Evolutionary conservation across 169 alveolate genomes (phyloP).

Genomic region (Cyclospora cayetanensis): DNA sequence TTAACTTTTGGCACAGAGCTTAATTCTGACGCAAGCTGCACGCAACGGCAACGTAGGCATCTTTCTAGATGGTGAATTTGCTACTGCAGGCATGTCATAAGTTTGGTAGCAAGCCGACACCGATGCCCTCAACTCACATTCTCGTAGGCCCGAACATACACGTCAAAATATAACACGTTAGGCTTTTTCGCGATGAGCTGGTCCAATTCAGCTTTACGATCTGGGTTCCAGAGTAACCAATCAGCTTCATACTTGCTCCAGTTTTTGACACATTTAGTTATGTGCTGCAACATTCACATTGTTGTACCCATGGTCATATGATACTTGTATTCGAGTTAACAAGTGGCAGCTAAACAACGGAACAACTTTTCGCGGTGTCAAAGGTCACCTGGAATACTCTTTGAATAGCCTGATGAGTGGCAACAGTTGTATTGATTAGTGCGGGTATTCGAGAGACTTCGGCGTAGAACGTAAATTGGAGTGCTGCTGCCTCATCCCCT

Average conservation of each 20-base stretch:
- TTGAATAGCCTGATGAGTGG: slow-evolving; percentile 78
- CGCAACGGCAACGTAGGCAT: not conserved
- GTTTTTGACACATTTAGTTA: slow-evolving; percentile 74
- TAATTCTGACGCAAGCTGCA: slow-evolving; percentile 71
- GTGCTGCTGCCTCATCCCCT: slow-evolving; percentile 73
- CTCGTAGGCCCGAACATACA: slow-evolving; percentile 72
- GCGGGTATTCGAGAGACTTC: slow-evolving; percentile 79
- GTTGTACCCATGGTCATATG: not conserved
- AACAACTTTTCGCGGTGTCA: not conserved
- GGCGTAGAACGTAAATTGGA: slow-evolving; percentile 76
- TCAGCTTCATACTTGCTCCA: slow-evolving; percentile 80
- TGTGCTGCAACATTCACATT: slow-evolving; percentile 50
- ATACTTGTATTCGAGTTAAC: not conserved
- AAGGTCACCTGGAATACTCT: slow-evolving; percentile 74
- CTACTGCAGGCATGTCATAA: not conserved
- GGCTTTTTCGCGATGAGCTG: slow-evolving; percentile 72
- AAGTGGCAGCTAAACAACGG: not conserved
- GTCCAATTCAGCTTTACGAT: slow-evolving; percentile 76
- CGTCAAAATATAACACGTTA: slow-evolving; percentile 76
- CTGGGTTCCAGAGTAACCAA: slow-evolving; percentile 80
- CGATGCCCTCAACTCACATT: slow-evolving; percentile 23
- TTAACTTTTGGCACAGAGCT: slow-evolving; percentile 48
- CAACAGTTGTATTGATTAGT: slow-evolving; percentile 76
- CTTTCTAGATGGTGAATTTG: too few relatives aligned
- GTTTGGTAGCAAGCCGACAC: not conserved